Conservation (phyloP, 106 monocot species). For the Dendrobium officinale region DNA sequence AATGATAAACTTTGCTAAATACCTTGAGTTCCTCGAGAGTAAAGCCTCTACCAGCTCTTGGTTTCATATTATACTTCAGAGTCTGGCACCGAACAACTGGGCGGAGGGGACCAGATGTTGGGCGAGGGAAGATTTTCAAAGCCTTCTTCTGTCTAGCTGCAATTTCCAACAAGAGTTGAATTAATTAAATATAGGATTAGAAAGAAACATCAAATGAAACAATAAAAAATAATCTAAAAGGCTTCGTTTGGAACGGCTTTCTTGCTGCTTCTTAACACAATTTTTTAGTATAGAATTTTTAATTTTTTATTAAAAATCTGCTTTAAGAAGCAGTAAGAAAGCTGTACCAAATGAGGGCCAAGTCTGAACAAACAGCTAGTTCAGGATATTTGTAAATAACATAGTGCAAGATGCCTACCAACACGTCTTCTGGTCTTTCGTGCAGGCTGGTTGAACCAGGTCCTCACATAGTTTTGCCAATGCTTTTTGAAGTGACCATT, state of each 20-base stretch:
- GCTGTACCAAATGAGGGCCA: not conserved
- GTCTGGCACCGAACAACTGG: constrained; percentile 55
- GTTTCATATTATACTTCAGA: constrained; percentile 60
- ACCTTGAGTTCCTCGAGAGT: constrained; percentile 63
- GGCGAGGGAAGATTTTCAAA: constrained; percentile 59
- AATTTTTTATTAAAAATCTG: not conserved
- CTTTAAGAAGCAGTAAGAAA: not conserved
- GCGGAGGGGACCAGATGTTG: constrained; percentile 60
- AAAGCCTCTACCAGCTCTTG: constrained; percentile 55
- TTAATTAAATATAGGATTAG: not conserved
- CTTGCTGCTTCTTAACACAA: no score
- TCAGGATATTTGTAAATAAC: not conserved
- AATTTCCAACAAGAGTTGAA: not conserved
- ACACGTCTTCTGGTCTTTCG: constrained; percentile 42
- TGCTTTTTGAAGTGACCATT: constrained; percentile 67
- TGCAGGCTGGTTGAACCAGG: constrained; percentile 68
- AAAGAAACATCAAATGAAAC: not conserved
- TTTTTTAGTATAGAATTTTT: no score
- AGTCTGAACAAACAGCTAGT: not conserved
- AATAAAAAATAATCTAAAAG: no score
- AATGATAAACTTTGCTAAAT: not conserved
- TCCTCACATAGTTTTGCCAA: constrained; percentile 70
- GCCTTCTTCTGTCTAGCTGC: constrained; percentile 63
- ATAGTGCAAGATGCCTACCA: constrained; percentile 18
- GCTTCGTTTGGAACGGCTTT: no score